These are phyloP conservation scores for Cordyceps tenuipes DNA, from an alignment of 2,329 filamentous ascomycete species.

Conservation along the genomic window DNA sequence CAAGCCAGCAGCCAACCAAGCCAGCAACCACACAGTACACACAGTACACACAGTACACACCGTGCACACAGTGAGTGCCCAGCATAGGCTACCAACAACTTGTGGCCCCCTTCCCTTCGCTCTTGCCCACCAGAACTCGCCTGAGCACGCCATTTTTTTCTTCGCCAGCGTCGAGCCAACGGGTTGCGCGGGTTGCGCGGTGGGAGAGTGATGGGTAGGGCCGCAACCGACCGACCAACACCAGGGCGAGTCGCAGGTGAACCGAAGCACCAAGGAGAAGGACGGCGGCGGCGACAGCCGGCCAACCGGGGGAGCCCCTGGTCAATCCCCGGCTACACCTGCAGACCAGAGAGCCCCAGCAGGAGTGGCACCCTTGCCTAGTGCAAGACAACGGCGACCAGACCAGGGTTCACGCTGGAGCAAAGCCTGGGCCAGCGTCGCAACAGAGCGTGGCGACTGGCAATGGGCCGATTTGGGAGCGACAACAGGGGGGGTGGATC, in stretches of 20 bases:
- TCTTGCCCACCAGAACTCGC: too few species aligned
- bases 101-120: too few species aligned
- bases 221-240: conserved; percentile 1
- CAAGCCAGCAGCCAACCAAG: neutral
- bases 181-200: neutral
- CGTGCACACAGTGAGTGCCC: too few species aligned
- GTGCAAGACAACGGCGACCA: conserved; percentile 1
- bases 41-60: too few species aligned
- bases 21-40: neutral
- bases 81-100: too few species aligned
- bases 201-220: neutral
- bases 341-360: neutral
- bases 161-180: too few species aligned
- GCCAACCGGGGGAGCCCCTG: neutral
- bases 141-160: too few species aligned
- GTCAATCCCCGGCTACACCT: neutral
- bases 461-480: conserved; percentile 10
- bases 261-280: neutral
- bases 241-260: neutral
- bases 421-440: too few species aligned
- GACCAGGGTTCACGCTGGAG: neutral
- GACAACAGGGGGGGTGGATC: conserved; percentile 7
- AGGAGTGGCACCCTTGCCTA: neutral
- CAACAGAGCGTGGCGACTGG: neutral
- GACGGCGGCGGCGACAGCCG: neutral